Evolutionary conservation across 345 rosid species (phyloP), one percentile per base, ranked within the genome.

Genomic region (Eucalyptus lansdowneana): DNA sequence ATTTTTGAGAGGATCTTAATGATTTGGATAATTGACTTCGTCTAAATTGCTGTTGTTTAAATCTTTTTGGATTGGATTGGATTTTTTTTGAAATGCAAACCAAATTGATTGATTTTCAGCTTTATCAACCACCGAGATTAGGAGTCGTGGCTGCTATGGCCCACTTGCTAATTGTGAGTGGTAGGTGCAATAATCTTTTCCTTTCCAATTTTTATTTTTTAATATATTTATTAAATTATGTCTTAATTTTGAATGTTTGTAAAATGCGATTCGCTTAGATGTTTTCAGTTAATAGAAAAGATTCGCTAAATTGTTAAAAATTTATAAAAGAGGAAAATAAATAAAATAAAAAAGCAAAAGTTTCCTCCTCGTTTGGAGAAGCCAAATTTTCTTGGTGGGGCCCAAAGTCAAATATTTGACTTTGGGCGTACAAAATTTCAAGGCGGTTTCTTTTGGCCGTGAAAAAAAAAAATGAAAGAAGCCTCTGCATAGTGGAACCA

Each of bases 231-330:
- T 49, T 49, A 49, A 49, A 12, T 49, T 49, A 49, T 12, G 0
- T 12, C 2, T 49, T 0, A 4, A 12, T 0, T 49, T 49, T 49
- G 6, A 49, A 45, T 0, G 0, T 45, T 45, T 45, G 9, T 3
- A 45, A 49, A 49, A 12, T 2, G 0, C 2, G 14, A 0, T 50
- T 50, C 3, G 3, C 17, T 14, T 5, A 0, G 7, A 14, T 50
- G 0, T 2, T n/a, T 34, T 34, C 34, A 0, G 47, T 50, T 0
- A 50, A 15, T 0, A 15, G 3, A 50, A 50, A 15, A 50, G 17
- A 0, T 50, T 50, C 0, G 17, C 17, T 14, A 50, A 0, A 50
- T 0, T 50, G 0, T 16, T 6, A 0, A 14, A 50, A 0, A 50
- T 50, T 15, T 50, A 50, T 0, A 0, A 50, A 50, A 50, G 6